Base-by-base conservation (phyloP, 441 rosid species). In the Croton setiger region DNA sequence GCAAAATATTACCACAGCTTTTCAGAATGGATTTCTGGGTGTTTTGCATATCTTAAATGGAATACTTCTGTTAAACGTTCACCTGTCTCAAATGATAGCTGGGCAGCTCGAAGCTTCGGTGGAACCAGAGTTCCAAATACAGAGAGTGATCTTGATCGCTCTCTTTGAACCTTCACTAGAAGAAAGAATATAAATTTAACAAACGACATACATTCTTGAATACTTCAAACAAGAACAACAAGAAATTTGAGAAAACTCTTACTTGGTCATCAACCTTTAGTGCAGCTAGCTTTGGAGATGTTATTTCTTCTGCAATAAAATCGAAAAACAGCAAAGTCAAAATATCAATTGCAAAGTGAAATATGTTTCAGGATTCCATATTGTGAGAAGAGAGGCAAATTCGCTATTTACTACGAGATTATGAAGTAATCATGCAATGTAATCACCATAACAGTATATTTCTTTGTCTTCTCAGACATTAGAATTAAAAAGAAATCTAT, bases 11-110 rank as follows among this genome's bases (percentile, higher is more conserved):
- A 52, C 13, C 27, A 61, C 0, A 27, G 31, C 18, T 56, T 59
- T 54, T 59, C 51, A 60, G 57, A 68, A 63, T 4, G 37, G 20
- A 47, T 17, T 41, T 15, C 35, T 35, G 31, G 49, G 62, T 39
- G 9, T 47, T 47, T 60, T 21, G 49, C 58, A 57, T 27, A 1
- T 39, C 63, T 64, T 64, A 60, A 27, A 60, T 18, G 36, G 51
- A 67, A 36, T 23, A 31, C 36, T 58, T 36, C 52, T 63, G 56
- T 57, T 59, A 39, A 70, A 68, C 60, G 58, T 44, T 45, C 62
- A 95, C 99, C 98, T 83, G 86, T 82, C 76, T 90, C 99, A 74
- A 95, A 95, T 58, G 99, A 87, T 68, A 85, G 72, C 79, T 92
- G 99, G 41, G 95, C 76, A 36, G 89, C 69, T 67, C 89, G 88